phyloP scores from a whole-genome alignment of 2,329 filamentous ascomycete genomes.

The Aaosphaeria arxii region DNA sequence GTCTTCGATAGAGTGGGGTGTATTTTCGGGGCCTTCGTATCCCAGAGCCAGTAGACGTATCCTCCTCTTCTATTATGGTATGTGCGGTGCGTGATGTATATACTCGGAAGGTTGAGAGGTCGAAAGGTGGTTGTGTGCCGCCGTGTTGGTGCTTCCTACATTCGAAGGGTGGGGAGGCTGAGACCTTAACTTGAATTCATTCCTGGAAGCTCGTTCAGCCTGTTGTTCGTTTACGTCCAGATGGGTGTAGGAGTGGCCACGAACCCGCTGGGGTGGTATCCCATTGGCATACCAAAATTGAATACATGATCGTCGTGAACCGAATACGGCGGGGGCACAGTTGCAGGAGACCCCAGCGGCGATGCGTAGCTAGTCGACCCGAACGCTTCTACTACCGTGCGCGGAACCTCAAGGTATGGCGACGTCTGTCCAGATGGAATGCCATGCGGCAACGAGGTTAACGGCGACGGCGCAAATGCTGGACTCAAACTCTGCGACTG shows the following conservation, averaged over 20 bases:
- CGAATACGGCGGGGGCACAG: conserved; percentile 31
- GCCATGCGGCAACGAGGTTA: conserved; percentile 38
- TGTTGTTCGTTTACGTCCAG: conserved; percentile 39
- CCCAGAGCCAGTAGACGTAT: too few relatives aligned
- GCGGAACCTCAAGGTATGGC: conserved; percentile 47
- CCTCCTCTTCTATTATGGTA: too few relatives aligned
- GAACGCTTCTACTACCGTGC: conserved; percentile 30
- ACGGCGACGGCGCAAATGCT: conserved; percentile 48
- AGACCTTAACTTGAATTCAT: conserved; percentile 23
- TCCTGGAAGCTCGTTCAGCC: conserved; percentile 43
- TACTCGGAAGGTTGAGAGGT: background rate
- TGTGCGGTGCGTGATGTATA: background rate
- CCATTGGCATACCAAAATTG: conserved; percentile 38
- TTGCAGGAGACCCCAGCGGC: conserved; percentile 36
- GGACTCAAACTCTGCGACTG: conserved; percentile 42
- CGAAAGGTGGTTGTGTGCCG: conserved; percentile 7
- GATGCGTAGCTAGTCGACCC: conserved; percentile 31
- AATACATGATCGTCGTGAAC: conserved; percentile 40
- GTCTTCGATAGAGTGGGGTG: too few relatives aligned
- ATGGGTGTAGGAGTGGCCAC: conserved; percentile 38
- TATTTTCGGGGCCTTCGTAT: too few relatives aligned
- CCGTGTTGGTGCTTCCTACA: background rate
- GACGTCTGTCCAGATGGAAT: conserved; percentile 33
- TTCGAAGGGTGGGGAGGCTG: conserved; percentile 16
- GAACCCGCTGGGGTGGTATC: conserved; percentile 41